phyloP scores from a whole-genome alignment of 2,329 filamentous ascomycete genomes.

The Blumeria hordei region DNA sequence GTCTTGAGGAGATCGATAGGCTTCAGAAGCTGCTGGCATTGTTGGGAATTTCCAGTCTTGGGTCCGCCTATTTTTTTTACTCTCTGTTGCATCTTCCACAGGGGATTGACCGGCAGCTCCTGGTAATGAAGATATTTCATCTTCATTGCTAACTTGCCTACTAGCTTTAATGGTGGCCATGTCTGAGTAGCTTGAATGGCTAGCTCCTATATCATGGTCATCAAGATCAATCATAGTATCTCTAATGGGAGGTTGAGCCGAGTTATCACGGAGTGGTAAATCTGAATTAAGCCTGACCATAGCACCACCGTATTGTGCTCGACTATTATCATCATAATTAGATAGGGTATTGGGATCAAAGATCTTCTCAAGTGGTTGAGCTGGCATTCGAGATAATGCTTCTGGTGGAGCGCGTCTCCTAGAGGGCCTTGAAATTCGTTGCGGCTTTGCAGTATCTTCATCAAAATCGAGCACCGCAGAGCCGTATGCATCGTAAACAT shows the following conservation, averaged over 20 bases:
- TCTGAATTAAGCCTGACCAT: slow-evolving; percentile 20
- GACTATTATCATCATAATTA: slow-evolving; percentile 38
- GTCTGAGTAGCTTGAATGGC: slow-evolving; percentile 32
- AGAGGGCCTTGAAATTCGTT: slow-evolving; percentile 18
- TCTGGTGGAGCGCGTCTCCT: slow-evolving; percentile 32
- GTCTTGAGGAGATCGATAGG: slow-evolving; percentile 24
- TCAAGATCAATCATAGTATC: slow-evolving; percentile 43
- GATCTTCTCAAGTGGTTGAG: slow-evolving; percentile 35
- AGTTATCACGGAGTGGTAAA: slow-evolving; percentile 33
- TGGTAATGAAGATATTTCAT: slow-evolving; percentile 7
- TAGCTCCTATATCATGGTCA: slow-evolving; percentile 29
- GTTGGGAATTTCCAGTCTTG: slow-evolving; percentile 34
- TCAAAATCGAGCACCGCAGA: slow-evolving; percentile 27
- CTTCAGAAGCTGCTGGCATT: slow-evolving; percentile 27
- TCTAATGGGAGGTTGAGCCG: slow-evolving; percentile 23
- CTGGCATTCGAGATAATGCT: slow-evolving; percentile 26
- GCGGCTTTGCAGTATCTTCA: slow-evolving; percentile 24
- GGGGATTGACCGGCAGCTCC: slow-evolving; percentile 25
- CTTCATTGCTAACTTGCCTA: slow-evolving; percentile 7
- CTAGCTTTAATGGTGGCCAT: slow-evolving; percentile 29
- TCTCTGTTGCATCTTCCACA: slow-evolving; percentile 31
- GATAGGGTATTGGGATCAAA: slow-evolving; percentile 42
- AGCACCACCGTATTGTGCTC: slow-evolving; percentile 29
- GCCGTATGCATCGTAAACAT: slow-evolving; percentile 36
- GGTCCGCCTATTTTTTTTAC: slow-evolving; percentile 25